These are phyloP conservation scores for Alternaria longipes DNA, from an alignment of 2,329 filamentous ascomycete genomes.

Conservation along the genomic window DNA sequence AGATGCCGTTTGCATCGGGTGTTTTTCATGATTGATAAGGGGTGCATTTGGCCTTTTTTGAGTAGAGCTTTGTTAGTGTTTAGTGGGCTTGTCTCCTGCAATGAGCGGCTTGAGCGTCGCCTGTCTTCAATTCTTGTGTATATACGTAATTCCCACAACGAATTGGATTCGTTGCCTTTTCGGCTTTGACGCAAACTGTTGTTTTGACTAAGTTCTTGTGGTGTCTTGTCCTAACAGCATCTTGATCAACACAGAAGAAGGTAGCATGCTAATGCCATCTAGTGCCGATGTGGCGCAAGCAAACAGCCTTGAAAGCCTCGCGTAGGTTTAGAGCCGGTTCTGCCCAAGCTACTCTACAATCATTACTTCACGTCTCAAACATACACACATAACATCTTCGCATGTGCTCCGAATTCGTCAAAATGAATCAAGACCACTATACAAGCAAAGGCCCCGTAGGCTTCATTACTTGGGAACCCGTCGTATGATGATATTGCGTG, in stretches of 20 bases:
- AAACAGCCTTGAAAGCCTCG: neutral
- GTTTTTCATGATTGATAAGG: neutral
- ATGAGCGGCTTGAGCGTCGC: conserved; percentile 14
- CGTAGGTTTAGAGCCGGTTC: neutral
- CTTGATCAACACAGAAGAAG: neutral
- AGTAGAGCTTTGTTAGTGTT: conserved; percentile 14
- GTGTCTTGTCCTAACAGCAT: neutral
- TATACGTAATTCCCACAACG: conserved; percentile 20
- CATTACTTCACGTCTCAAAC: neutral
- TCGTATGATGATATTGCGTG: conserved; percentile 1
- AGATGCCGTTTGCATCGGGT: conserved; percentile 2
- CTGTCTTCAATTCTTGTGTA: conserved; percentile 28
- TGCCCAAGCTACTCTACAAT: neutral
- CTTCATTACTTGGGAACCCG: neutral
- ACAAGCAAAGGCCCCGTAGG: neutral
- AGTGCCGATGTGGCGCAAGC: neutral
- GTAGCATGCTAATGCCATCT: neutral
- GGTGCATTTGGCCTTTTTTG: neutral
- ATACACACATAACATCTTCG: neutral
- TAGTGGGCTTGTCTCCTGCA: conserved; percentile 19
- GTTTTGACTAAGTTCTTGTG: neutral
- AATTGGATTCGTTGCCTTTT: conserved; percentile 15
- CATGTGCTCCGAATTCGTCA: neutral
- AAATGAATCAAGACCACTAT: neutral
- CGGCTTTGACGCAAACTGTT: conserved; percentile 2